Percentiles rank a stretch among this genome's conserved stretches.
Evolutionary conservation across 768 basidiomycete species (phyloP).

Genomic region (Rhodotorula graminis): DNA sequence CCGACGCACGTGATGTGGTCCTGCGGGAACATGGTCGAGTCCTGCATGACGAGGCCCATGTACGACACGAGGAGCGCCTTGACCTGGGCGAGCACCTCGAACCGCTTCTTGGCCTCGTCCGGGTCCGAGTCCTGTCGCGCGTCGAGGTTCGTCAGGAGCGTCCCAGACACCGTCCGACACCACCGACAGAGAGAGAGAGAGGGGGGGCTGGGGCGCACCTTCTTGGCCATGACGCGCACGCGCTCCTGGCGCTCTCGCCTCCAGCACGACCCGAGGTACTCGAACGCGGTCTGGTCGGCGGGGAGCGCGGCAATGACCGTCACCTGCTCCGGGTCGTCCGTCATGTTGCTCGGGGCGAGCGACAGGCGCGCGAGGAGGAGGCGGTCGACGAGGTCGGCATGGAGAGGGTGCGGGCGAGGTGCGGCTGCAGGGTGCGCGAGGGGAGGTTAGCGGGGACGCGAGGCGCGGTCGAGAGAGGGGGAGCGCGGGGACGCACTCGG

Average conservation of each 20-base stretch:
- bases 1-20: constrained; percentile 46
- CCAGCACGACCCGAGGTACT: constrained; percentile 88
- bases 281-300: constrained; percentile 70
- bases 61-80: constrained; percentile 83
- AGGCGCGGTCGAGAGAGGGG: not conserved
- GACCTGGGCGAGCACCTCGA: constrained; percentile 64
- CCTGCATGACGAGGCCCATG: constrained; percentile 74
- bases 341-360: constrained; percentile 67
- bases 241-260: constrained; percentile 61
- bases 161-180: too few relatives aligned
- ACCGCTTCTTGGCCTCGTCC: constrained; percentile 54
- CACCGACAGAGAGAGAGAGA: too few relatives aligned
- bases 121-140: constrained; percentile 15
- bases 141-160: not conserved
- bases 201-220: constrained; percentile 55
- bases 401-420: constrained; percentile 41
- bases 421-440: not conserved
- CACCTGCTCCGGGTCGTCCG: constrained; percentile 47
- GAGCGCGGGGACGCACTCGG: constrained; percentile 10
- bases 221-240: constrained; percentile 54
- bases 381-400: constrained; percentile 63
- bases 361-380: constrained; percentile 79
- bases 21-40: constrained; percentile 91
- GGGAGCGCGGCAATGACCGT: constrained; percentile 63
- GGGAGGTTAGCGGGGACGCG: not conserved